Evolutionary conservation across 108 stramenopile species (phyloP).

Genomic region (Fragilariopsis cylindrus): DNA sequence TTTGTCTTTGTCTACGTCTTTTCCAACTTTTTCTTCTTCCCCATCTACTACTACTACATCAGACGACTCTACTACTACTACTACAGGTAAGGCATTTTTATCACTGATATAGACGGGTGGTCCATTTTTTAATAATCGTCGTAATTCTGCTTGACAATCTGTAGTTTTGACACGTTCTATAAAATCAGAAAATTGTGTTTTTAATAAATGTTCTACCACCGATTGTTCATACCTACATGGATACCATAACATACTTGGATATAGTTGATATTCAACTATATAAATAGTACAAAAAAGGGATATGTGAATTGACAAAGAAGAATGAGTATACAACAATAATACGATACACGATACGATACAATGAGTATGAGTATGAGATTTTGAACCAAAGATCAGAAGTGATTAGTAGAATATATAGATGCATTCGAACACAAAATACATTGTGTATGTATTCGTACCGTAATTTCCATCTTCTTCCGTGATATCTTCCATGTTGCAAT

Average conservation of each 20-base stretch:
- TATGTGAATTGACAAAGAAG: too few species aligned
- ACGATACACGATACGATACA: constrained; percentile 11
- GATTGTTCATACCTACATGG: constrained; percentile 61
- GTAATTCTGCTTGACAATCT: constrained; percentile 82
- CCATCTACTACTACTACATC: too few species aligned
- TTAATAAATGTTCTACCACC: constrained; percentile 57
- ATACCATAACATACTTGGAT: constrained; percentile 72
- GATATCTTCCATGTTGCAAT: constrained; percentile 83
- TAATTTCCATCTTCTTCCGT: constrained; percentile 77
- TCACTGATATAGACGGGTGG: constrained; percentile 78
- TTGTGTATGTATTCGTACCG: too few species aligned
- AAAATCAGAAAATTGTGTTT: constrained; percentile 33
- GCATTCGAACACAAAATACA: too few species aligned
- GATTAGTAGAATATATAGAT: background rate
- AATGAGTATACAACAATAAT: background rate
- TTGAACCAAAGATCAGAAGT: background rate
- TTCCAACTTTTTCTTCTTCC: too few species aligned
- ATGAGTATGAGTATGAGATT: background rate
- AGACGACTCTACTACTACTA: constrained; percentile 39
- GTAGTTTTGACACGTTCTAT: constrained; percentile 64
- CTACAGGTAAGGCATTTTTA: constrained; percentile 64
- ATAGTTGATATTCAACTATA: constrained; percentile 71
- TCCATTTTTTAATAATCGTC: constrained; percentile 64
- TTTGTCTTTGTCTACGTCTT: too few species aligned
- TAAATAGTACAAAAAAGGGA: background rate